Percentiles rank a stretch among this genome's conserved stretches.
Evolutionary conservation across 345 rosid species (phyloP).

Genomic region (Punica granatum): DNA sequence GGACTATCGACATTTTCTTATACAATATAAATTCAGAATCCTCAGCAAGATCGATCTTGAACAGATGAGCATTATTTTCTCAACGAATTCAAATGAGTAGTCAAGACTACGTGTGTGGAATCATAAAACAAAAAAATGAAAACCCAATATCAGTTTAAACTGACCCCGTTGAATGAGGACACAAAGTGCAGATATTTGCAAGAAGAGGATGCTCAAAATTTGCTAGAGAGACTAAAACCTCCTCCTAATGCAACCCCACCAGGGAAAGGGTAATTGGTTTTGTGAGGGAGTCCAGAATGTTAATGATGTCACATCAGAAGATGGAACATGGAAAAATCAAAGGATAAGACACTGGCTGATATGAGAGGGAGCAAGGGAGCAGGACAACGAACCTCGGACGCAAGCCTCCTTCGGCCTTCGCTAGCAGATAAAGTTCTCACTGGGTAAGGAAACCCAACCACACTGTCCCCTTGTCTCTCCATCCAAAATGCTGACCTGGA

Average conservation of each 20-base stretch:
- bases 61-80: not conserved
- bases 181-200: not conserved
- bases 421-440: slow-evolving; percentile 44
- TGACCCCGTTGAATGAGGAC: not conserved
- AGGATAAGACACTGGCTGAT: not conserved
- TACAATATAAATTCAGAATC: not conserved
- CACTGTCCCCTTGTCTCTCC: slow-evolving; percentile 57
- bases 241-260: not conserved
- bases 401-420: slow-evolving; percentile 67
- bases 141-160: not conserved
- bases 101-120: not conserved
- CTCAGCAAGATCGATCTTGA: not conserved
- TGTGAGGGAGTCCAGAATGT: not conserved
- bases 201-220: not conserved
- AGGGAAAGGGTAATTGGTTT: not conserved
- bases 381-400: slow-evolving; percentile 60
- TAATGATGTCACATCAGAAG: not conserved
- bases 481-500: slow-evolving; percentile 48
- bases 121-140: not conserved
- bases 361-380: not conserved
- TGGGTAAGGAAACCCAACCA: slow-evolving; percentile 43
- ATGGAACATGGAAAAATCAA: not conserved
- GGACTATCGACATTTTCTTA: not conserved
- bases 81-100: not conserved
- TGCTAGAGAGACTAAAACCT: not conserved